Base-by-base conservation (phyloP, 768 basidiomycete species). In the Leucocoprinus leucothites region DNA sequence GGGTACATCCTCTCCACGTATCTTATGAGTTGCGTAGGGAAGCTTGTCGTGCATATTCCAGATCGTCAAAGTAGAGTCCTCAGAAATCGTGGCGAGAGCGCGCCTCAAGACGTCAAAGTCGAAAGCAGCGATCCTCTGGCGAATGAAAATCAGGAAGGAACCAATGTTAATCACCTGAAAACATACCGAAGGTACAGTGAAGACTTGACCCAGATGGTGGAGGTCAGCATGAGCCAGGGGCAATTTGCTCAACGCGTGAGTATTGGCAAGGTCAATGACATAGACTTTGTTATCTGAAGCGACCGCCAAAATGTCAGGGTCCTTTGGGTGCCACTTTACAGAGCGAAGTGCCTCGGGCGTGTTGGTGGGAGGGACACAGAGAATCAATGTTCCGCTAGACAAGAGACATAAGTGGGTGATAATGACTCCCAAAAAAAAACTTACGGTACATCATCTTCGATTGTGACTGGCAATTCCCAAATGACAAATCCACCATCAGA, bases 311-410 rank as follows among this genome's bases (percentile, higher is more conserved):
- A 82, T 85, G 64, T 91, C 86, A 2, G 82, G 77, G 54, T 92
- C 85, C 66, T 87, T 89, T 11, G 91, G 88, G 61, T 94, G 89
- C 91, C 91, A 93, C 66, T 92, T 92, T 56, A 93, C 91, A 11
- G 88, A 82, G 59, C 87, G 88, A 26, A 93, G 76, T 22, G 84
- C 82, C 45, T 87, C 82, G 51, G 79, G 77, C 26, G 74, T 73
- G 40, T 67, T 71, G 8, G 85, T 75, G 9, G 91, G 88, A 31
- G 79, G 75, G 22, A 91, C 79, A 60, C 88, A 91, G 13, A 91
- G 75, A 57, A 89, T 69, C 43, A 90, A 67, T 50, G 77, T 75
- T 35, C 89, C 89, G 47, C 89, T 90, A 57, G 28, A 64, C 41
- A 54, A 40, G 19, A 31, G 18, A 46, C 19, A 36, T 41, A 9